Evolutionary conservation across 192 early-diverging fungal species (phyloP).

Genomic region (Coemansia sp.): DNA sequence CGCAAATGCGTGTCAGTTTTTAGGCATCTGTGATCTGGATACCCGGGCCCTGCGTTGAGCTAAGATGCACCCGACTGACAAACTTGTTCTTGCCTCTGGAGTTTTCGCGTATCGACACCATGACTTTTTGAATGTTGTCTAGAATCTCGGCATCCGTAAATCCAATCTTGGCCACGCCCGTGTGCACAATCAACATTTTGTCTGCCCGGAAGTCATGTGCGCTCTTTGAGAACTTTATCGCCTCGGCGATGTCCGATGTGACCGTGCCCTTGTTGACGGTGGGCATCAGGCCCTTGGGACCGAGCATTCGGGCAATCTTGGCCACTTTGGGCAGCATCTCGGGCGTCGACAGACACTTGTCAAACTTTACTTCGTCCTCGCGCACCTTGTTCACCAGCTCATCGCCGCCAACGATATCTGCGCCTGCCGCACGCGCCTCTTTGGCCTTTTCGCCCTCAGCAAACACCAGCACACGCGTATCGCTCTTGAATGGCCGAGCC

Average conservation of each 20-base stretch:
- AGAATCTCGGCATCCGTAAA: conserved; percentile 39
- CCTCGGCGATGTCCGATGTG: conserved; percentile 65
- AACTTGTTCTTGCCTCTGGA: conserved; percentile 54
- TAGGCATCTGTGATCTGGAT: conserved; percentile 59
- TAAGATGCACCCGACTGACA: conserved; percentile 62
- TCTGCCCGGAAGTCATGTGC: conserved; percentile 77
- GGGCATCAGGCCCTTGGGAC: conserved; percentile 97
- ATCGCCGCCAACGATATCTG: conserved; percentile 79
- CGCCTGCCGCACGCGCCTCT: conserved; percentile 77
- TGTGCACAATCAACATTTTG: conserved; percentile 68
- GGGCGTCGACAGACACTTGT: conserved; percentile 84
- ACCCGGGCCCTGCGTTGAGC: conserved; percentile 70
- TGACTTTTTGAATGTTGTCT: conserved; percentile 59
- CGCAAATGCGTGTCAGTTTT: neutral
- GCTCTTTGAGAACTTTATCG: conserved; percentile 64
- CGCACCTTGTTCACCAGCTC: conserved; percentile 75
- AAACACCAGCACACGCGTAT: conserved; percentile 70
- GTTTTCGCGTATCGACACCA: conserved; percentile 62
- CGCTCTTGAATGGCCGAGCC: conserved; percentile 62
- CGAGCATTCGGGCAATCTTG: conserved; percentile 84
- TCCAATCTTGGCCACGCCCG: conserved; percentile 51
- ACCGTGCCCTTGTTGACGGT: conserved; percentile 83
- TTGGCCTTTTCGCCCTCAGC: conserved; percentile 84
- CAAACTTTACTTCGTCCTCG: conserved; percentile 69
- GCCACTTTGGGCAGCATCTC: conserved; percentile 86